Evolutionary conservation across 2,329 filamentous ascomycete genomes (phyloP).

Genomic region (Cryphonectria parasitica): DNA sequence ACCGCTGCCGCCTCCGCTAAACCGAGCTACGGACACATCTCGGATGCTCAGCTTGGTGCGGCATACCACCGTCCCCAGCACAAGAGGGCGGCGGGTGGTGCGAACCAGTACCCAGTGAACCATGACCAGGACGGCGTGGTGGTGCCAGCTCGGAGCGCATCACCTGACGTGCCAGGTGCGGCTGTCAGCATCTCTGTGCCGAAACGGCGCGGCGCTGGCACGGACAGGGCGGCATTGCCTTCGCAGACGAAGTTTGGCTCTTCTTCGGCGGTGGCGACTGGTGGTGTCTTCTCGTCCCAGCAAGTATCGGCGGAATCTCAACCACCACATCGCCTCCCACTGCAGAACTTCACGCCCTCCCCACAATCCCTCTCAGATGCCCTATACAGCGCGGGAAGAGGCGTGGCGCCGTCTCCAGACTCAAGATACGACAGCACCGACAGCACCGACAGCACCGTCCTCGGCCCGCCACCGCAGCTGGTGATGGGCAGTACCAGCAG

Average conservation of each 20-base stretch:
- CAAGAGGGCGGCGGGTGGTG: neutral
- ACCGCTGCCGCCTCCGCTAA: constrained; percentile 29
- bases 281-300: constrained; percentile 3
- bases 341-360: constrained; percentile 23
- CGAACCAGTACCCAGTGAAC: constrained; percentile 22
- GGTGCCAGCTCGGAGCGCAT: constrained; percentile 19
- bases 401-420: neutral
- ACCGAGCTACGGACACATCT: constrained; percentile 15
- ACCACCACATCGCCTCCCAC: neutral
- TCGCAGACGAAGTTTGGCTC: constrained; percentile 18
- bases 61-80: neutral
- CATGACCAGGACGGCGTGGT: constrained; percentile 24
- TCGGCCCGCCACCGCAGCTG: constrained; percentile 5
- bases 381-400: neutral
- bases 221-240: constrained; percentile 21
- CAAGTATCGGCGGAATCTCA: constrained; percentile 9
- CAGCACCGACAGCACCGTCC: constrained; percentile 27
- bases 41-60: neutral
- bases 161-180: constrained; percentile 22
- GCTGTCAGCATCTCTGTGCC: constrained; percentile 3
- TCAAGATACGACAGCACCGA: neutral
- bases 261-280: constrained; percentile 5
- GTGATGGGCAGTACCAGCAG: neutral
- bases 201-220: constrained; percentile 2
- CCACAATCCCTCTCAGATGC: constrained; percentile 15